Base-by-base conservation (phyloP, 1,284 basidiomycete genomes). In the Hemileia vastatrix region DNA sequence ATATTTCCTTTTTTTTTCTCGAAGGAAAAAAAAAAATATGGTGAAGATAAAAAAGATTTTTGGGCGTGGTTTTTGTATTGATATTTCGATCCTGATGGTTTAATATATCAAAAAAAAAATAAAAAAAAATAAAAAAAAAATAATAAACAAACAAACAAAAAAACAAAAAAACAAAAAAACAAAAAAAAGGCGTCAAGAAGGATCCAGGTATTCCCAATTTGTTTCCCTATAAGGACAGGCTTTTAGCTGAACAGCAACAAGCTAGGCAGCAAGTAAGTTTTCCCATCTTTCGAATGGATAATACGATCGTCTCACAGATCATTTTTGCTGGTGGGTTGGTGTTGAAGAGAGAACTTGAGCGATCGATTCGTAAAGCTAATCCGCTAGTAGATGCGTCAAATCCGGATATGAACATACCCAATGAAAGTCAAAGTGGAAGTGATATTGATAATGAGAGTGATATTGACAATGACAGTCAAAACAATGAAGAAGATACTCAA, bases 201-300 rank as follows among this genome's bases (percentile, higher is more conserved):
- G 94, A 98, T 75, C 90, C 88, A 24, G 95, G 95, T 52, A 94
- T 98, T 65, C 94, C 94, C n/a, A 95, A 88, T 78, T 86, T 85
- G 66, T 95, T 93, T 79, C 94, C 93, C 2, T 95, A 87, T 83
- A 98, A 97, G 80, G 94, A 96, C 75, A 86, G 94, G 77, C 86
- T 98, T 64, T 81, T 98, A 47, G 90, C 90, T 13, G 94, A 98
- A 31, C 57, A 59, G 33, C 49, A 59, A 67, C 71, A 75, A 63
- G 72, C 74, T 57, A 63, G 68, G 57, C 68, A 67, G 60, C 66
- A 45, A 51, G 55, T 53, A 32, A 36, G 32, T 6, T 18, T 23
- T 13, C 32, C 15, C 11, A 8, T 36, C 33, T 21, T 36, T 18
- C 53, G 3, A 11, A n/a, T 40, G 11, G 19, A 36, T 40, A 5